These are phyloP conservation scores for Dictyostelium firmibasis DNA, from an alignment of 78 protist species.

Conservation along the genomic window DNA sequence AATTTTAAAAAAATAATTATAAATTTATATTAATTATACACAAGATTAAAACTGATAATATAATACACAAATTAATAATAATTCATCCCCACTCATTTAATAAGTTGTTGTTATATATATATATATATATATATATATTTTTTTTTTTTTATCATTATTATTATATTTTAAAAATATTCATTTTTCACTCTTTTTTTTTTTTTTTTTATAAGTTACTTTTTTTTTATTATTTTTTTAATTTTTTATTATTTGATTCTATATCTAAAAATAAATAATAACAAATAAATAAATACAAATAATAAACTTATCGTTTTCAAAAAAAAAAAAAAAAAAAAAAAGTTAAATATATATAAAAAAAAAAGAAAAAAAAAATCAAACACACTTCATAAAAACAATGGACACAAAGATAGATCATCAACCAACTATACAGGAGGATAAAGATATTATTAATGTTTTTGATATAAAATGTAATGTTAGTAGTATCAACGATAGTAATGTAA, in stretches of 20 bases:
- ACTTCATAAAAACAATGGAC: background rate
- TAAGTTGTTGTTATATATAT: background rate
- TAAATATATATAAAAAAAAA: too few species aligned
- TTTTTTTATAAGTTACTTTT: background rate
- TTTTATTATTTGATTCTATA: background rate
- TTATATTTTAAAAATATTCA: too few species aligned
- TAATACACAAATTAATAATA: background rate
- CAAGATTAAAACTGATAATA: background rate
- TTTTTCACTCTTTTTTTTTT: too few species aligned
- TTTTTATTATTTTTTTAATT: too few species aligned
- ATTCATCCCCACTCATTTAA: background rate
- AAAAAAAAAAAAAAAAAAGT: too few species aligned
- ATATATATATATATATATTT: too few species aligned
- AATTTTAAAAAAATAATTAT: too few species aligned
- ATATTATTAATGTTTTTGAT: too few species aligned
- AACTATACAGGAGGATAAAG: background rate
- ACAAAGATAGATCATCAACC: background rate
- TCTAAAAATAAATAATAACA: background rate
- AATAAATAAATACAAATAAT: too few species aligned
- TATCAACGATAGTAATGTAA: background rate
- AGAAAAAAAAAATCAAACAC: background rate
- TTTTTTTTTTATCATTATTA: too few species aligned
- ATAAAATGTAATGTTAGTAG: background rate
- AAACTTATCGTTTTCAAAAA: too few species aligned
- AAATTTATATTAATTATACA: background rate